These are phyloP conservation scores for Triticum monococcum DNA, from an alignment of 176 grass and related monocot species.

Conservation along the genomic window DNA sequence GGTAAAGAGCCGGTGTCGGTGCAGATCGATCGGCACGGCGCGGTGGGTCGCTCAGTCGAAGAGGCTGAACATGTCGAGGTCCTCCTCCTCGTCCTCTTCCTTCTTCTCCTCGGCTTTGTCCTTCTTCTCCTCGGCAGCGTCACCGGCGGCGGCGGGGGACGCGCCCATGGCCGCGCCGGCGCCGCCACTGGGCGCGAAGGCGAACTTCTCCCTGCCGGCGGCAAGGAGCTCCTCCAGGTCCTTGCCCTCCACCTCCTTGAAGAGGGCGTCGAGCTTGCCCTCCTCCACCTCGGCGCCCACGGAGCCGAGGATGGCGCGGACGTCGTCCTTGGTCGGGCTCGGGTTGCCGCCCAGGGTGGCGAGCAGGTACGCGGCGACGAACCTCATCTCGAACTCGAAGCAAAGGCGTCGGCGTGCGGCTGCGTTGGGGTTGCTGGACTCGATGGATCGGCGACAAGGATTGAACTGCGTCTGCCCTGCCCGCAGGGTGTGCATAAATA, in stretches of 20 bases:
- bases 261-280: not conserved
- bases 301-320: constrained; percentile 8
- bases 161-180: not conserved
- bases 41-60: not conserved
- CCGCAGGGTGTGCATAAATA: too few relatives aligned
- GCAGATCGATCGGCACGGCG: not conserved
- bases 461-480: too few relatives aligned
- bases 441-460: too few relatives aligned
- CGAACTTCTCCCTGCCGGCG: constrained; percentile 4
- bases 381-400: not conserved
- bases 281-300: constrained; percentile 8
- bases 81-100: not conserved
- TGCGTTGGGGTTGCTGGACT: too few relatives aligned
- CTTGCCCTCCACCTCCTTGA: not conserved
- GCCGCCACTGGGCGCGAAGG: constrained; percentile 1
- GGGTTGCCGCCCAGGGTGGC: not conserved
- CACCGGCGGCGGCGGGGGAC: not conserved
- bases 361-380: constrained; percentile 19
- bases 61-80: not conserved
- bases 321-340: constrained; percentile 8
- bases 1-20: not conserved
- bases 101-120: not conserved
- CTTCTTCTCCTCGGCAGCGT: not conserved
- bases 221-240: constrained; percentile 22
- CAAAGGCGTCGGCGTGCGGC: too few relatives aligned